Base-by-base conservation (phyloP, 805 yeast genomes). In the Candida verbasci region DNA sequence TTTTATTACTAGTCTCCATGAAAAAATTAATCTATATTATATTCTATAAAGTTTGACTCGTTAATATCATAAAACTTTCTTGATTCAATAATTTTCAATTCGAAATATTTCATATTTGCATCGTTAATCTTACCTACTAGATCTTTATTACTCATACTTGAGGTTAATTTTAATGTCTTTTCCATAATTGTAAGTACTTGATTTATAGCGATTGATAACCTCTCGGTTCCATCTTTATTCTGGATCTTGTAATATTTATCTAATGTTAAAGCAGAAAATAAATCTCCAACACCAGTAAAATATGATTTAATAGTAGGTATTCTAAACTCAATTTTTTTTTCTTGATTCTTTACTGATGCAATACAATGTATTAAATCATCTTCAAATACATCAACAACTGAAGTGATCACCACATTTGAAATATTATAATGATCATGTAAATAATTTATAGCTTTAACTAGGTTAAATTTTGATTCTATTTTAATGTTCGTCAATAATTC, bases 261-360 rank as follows among this genome's bases (percentile, higher is more conserved):
- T 5, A 86, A 48, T 22, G 88, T 56, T 26, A 89, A 56, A 0
- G 95, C 91, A 0, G 95, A 81, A 49, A 91, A 89, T 28, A 89
- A 59, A 51, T 89, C 97, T 6, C 97, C 97, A 0, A 93, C 95
- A 1, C 97, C 97, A 0, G 96, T 86, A 60, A 89, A 91, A 55
- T 91, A 87, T 4, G 91, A 80, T 37, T 81, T 77, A 28, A 86
- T 74, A 24, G 70, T 65, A 2, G 85, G 82, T 10, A 83, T 70
- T 45, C 70, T 68, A 48, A 74, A 78, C 25, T 6, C 10, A 31
- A 62, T 33, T 4, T 48, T 34, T 2, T 61, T 45, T 3, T 28
- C 18, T 6, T 47, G 53, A 14, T 27, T 28, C 20, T 24, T 33
- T 25, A 42, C 22, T 3, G 53, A 54, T 3, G 52, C 45, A 4